A percentile compares a stretch with the other conserved stretches of the same genome.
Evolutionary conservation across 352 stramenopile species (phyloP).

Genomic region (Phytopythium chamaehyphon): DNA sequence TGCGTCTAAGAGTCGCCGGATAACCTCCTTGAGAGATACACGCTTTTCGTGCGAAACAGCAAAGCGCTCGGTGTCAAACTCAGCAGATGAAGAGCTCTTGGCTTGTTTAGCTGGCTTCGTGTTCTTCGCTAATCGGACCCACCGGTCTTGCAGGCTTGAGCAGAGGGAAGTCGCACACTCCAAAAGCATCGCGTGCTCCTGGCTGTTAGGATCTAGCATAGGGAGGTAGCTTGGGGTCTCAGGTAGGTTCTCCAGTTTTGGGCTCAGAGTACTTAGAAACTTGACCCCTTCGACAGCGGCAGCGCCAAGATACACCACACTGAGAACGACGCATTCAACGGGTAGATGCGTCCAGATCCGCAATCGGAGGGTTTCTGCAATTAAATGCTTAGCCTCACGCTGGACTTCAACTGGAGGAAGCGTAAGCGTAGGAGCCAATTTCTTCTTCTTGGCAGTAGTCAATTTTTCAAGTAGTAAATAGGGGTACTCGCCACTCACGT

Average conservation of each 20-base stretch:
- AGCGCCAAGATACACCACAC: conserved; percentile 63
- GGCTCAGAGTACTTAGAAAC: conserved; percentile 4
- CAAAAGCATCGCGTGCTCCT: conserved; percentile 43
- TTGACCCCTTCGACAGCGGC: conserved; percentile 40
- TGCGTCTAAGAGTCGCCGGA: conserved; percentile 41
- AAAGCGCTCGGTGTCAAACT: conserved; percentile 62
- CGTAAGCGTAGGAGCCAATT: conserved; percentile 13
- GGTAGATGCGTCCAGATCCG: conserved; percentile 59
- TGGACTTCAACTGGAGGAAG: conserved; percentile 43
- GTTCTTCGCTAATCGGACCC: conserved; percentile 54
- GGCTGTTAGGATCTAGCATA: conserved; percentile 35
- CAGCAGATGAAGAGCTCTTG: conserved; percentile 15
- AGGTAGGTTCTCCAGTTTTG: background rate
- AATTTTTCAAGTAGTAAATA: conserved; percentile 73
- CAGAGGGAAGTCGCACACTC: conserved; percentile 56
- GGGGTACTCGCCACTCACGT: conserved; percentile 64
- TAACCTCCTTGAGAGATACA: conserved; percentile 53
- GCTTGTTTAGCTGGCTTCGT: conserved; percentile 23
- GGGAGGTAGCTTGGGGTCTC: conserved; percentile 40
- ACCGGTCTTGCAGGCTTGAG: conserved; percentile 56
- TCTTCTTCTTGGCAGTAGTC: conserved; percentile 47
- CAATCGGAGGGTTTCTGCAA: conserved; percentile 47
- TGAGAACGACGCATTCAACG: conserved; percentile 65
- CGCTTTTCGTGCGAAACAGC: conserved; percentile 42
- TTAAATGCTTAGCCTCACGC: conserved; percentile 63